A percentile compares a stretch with the other conserved stretches of the same genome.
Conservation (phyloP, 139 green algal species). For the Chloropicon primus region DNA sequence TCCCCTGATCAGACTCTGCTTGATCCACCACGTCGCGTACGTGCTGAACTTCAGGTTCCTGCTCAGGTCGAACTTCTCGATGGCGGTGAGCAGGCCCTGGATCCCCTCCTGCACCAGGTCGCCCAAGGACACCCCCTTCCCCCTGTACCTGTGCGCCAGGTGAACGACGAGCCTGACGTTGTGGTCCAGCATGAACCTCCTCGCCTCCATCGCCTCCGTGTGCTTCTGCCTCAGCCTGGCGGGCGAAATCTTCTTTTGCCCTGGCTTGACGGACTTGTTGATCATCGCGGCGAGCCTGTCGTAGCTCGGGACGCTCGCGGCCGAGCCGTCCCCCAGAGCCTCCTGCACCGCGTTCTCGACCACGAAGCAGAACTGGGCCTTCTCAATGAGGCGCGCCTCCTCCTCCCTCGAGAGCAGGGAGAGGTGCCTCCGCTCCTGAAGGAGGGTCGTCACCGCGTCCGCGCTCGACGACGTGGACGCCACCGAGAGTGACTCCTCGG, state of each 20-base stretch:
- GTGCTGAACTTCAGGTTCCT: constrained; percentile 92
- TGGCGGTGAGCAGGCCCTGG: constrained; percentile 55
- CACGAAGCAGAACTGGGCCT: background rate
- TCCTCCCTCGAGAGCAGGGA: constrained; percentile 2
- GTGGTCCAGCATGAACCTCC: constrained; percentile 26
- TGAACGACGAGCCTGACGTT: constrained; percentile 32
- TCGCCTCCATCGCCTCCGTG: constrained; percentile 2
- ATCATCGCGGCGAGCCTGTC: constrained; percentile 8
- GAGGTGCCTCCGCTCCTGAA: background rate
- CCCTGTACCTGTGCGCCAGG: constrained; percentile 18
- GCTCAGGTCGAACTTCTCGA: constrained; percentile 80
- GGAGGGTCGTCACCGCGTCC: background rate
- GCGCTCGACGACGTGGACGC: background rate
- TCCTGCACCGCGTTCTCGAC: background rate
- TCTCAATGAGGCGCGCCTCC: background rate
- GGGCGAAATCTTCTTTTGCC: no score
- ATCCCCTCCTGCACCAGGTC: constrained; percentile 75
- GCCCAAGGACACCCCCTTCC: constrained; percentile 10
- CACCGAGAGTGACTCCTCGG: background rate
- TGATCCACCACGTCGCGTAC: constrained; percentile 97
- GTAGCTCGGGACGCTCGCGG: constrained; percentile 13
- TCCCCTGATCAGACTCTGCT: constrained; percentile 41
- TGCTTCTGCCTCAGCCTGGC: background rate
- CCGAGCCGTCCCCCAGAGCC: constrained; percentile 33
- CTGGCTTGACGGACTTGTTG: background rate